Evolutionary conservation across 768 basidiomycete species (phyloP), one percentile per base, ranked within the genome.

Genomic region (Lentinula boryana): DNA sequence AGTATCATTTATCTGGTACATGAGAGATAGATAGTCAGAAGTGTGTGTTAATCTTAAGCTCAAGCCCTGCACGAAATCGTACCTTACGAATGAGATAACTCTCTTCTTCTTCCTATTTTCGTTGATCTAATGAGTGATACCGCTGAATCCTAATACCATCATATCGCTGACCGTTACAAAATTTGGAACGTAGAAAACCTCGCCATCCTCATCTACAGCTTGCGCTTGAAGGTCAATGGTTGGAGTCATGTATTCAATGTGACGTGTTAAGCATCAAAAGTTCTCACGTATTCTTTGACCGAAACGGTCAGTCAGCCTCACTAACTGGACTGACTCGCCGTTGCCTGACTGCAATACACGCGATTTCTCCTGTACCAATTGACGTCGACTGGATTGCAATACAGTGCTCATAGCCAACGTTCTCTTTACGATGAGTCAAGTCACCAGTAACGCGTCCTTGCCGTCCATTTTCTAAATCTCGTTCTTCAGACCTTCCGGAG

Each of bases 11-110:
- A 95, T 91, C 94, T 95, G 62, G 58, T 49, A 40, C 57, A 56
- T 57, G 50, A 41, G 8, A 27, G 15, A 5, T 31, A 8, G 3
- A 40, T 15, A 18, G 8, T 23, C 4, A 27, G 21, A 43, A 56
- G 55, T 15, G 0, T 21, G 6, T 12, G 10, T 21, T 12, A 48
- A 12, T 18, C 36, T 23, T 23, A 9, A 23, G 40, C n/a, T 23
- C 21, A n/a, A 23, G 15, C 44, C 15, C 32, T 49, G 9, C 27
- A 5, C 9, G 31, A 35, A 55, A 71, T 46, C 64, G 87, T 13
- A 56, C 93, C 81, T 95, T 95, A 60, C 87, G 81, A 61, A 89
- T 74, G 40, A 95, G 73, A 69, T 89, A 89, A 41, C 77, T 74
- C 68, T 96, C 93, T 74, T 96, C 93, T 32, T 86, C 83, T 60